Base-by-base conservation (phyloP, 2,329 filamentous ascomycete genomes). In the Sporothrix phasma region DNA sequence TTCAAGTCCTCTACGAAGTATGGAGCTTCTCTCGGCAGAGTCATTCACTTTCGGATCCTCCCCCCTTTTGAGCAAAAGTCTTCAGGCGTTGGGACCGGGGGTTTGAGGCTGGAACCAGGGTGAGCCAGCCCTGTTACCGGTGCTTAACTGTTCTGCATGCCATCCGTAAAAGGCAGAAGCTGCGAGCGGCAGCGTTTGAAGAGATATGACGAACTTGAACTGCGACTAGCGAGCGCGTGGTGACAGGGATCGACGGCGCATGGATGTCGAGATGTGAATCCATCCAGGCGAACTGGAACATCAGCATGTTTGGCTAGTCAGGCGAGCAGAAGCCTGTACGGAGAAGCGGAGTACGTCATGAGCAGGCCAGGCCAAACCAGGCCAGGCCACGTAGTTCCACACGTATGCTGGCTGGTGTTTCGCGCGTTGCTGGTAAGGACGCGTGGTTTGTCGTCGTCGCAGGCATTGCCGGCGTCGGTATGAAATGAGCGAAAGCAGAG, bases 331-430 rank as follows among this genome's bases (percentile, higher is more conserved):
- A 24, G 6, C 31, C 17, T 54, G 51, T 43, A 41, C n/a, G n/a
- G n/a, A n/a, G n/a, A n/a, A n/a, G n/a, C n/a, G n/a, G n/a, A n/a
- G n/a, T n/a, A n/a, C 29, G 54, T 13, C 34, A 37, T 37, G 15
- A 13, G 15, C 37, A 41, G 22, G 37, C 19, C 22, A 34, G 34
- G 11, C 39, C 22, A 43, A 41, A 41, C 26, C 26, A 31, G n/a
- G n/a, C n/a, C n/a, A n/a, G n/a, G n/a, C n/a, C n/a, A n/a, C n/a
- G n/a, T n/a, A n/a, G n/a, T n/a, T n/a, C n/a, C n/a, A n/a, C n/a
- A n/a, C n/a, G n/a, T 39, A 49, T 15, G 39, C 59, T 61, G 59
- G 26, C 59, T 24, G 31, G 46, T 53, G 60, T 62, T 62, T 62
- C 45, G 46, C 31, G 59, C 29, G 31, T 39, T 11, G 59, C 13